phyloP scores from a whole-genome alignment of 345 rosid species.

The Moricandia arvensis region DNA sequence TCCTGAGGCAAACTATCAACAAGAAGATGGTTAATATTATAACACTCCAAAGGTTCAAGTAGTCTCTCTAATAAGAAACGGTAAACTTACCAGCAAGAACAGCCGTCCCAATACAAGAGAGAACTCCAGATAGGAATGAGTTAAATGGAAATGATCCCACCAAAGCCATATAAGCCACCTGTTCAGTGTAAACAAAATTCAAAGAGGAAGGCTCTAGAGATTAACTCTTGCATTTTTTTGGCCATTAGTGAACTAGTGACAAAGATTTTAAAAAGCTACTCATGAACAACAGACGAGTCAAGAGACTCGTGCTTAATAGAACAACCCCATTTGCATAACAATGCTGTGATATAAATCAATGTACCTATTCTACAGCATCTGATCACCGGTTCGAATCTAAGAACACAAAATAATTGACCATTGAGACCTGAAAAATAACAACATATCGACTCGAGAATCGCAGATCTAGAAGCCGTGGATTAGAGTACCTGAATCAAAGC shows the following conservation, averaged over 20 bases:
- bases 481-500: slow-evolving; percentile 76
- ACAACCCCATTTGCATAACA: too few relatives aligned
- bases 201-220: neutral
- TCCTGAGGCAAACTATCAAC: slow-evolving; percentile 86
- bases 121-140: slow-evolving; percentile 93
- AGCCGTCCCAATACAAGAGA: slow-evolving; percentile 93
- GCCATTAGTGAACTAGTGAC: neutral
- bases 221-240: neutral
- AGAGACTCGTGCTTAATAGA: too few relatives aligned
- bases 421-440: neutral
- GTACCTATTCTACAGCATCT: neutral
- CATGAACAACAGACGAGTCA: neutral
- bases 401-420: neutral
- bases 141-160: slow-evolving; percentile 98
- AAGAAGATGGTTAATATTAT: neutral
- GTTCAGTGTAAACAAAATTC: slow-evolving; percentile 24
- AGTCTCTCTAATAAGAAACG: too few relatives aligned
- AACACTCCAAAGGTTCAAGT: neutral
- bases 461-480: slow-evolving; percentile 12
- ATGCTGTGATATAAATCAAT: slow-evolving; percentile 17
- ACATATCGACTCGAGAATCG: slow-evolving; percentile 7
- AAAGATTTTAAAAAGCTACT: neutral
- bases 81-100: slow-evolving; percentile 99
- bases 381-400: neutral
- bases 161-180: slow-evolving; percentile 92